These are phyloP conservation scores for Pleurotus eryngii DNA, from an alignment of 768 basidiomycete species.

Conservation along the genomic window DNA sequence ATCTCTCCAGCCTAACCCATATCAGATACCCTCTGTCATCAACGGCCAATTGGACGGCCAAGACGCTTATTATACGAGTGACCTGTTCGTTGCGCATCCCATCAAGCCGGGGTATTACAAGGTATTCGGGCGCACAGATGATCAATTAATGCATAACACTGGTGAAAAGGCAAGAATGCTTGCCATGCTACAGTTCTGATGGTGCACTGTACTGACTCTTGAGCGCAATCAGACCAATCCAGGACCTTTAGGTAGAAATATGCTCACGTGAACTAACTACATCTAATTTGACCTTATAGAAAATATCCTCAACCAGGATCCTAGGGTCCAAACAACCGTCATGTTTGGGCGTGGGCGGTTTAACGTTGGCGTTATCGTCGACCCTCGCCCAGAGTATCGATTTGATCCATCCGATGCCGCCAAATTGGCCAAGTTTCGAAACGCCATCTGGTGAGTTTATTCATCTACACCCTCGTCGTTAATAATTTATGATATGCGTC, in stretches of 20 bases:
- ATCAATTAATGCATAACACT: slow-evolving; percentile 36
- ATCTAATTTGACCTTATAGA: slow-evolving; percentile 22
- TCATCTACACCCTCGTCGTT: not conserved
- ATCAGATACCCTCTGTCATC: slow-evolving; percentile 18
- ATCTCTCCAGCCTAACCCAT: slow-evolving; percentile 13
- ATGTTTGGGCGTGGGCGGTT: slow-evolving; percentile 34
- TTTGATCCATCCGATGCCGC: slow-evolving; percentile 19
- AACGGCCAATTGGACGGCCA: slow-evolving; percentile 34
- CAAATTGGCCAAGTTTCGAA: slow-evolving; percentile 16
- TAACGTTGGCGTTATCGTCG: slow-evolving; percentile 31
- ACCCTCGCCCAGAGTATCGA: slow-evolving; percentile 18
- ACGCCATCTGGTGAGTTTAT: slow-evolving; percentile 20
- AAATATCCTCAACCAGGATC: slow-evolving; percentile 27
- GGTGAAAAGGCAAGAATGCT: slow-evolving; percentile 30
- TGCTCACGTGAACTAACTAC: slow-evolving; percentile 17
- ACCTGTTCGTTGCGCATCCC: slow-evolving; percentile 43
- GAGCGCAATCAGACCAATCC: slow-evolving; percentile 25
- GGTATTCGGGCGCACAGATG: slow-evolving; percentile 35
- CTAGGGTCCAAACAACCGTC: slow-evolving; percentile 21
- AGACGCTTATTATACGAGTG: slow-evolving; percentile 39
- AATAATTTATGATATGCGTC: not conserved
- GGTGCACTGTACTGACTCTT: not conserved
- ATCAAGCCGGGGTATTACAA: slow-evolving; percentile 34
- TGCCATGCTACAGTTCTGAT: not conserved
- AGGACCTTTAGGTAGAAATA: slow-evolving; percentile 25